Evolutionary conservation across 139 green algal genomes (phyloP).

Genomic region (Tetraselmis striata): DNA sequence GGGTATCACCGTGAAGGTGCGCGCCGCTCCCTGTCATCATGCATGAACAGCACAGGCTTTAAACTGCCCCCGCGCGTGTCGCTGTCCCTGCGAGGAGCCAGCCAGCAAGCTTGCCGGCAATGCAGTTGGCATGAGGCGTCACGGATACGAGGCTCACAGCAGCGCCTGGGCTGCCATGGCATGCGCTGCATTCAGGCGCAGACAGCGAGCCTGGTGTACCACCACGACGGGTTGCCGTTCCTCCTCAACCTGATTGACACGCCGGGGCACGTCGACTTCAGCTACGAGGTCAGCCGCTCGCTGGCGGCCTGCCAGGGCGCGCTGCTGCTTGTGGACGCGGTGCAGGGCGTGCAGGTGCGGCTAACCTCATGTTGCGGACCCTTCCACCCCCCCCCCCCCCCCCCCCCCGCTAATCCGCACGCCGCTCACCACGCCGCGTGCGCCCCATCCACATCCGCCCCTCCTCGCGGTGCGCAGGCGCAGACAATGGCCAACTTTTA

Average conservation of each 20-base stretch:
- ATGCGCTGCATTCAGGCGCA: constrained; percentile 47
- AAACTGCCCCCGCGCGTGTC: no score
- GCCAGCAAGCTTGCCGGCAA: no score
- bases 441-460: no score
- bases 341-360: constrained; percentile 52
- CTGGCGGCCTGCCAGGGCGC: constrained; percentile 75
- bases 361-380: no score
- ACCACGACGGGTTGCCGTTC: constrained; percentile 51
- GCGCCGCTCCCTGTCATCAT: no score
- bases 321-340: constrained; percentile 88
- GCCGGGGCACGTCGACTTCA: constrained; percentile 48
- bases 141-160: no score
- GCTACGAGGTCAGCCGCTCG: constrained; percentile 37
- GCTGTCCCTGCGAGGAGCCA: no score
- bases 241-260: constrained; percentile 86
- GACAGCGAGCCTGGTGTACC: constrained; percentile 71
- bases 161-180: neutral
- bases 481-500: constrained; percentile 92
- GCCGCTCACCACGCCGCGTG: no score
- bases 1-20: constrained; percentile 87
- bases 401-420: no score
- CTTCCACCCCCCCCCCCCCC: no score
- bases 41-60: no score
- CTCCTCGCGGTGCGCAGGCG: constrained; percentile 52
- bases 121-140: no score